Conservation (phyloP, 2,329 filamentous ascomycete species). For the Sporothrix curviconia region DNA sequence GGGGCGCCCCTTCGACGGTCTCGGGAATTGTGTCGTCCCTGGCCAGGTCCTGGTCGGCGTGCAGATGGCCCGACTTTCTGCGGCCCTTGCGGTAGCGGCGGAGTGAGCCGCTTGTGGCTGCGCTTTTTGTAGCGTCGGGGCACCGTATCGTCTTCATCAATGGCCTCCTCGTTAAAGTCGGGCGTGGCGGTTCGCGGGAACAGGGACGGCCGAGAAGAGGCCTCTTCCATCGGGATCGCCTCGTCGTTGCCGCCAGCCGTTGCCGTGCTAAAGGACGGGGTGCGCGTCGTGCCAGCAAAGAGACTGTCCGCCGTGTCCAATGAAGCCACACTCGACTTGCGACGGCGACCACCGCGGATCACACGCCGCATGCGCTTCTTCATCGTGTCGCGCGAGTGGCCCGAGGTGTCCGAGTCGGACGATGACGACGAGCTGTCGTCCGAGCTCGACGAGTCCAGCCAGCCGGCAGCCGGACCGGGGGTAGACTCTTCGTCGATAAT, state of each 20-base stretch:
- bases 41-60: conserved; percentile 23
- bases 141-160: conserved; percentile 43
- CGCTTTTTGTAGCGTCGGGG: conserved; percentile 26
- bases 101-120: conserved; percentile 31
- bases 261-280: conserved; percentile 37
- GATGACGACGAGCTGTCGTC: conserved; percentile 35
- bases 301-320: conserved; percentile 45
- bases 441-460: conserved; percentile 61
- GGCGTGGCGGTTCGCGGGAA: conserved; percentile 32
- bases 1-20: conserved; percentile 6
- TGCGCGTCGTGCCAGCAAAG: conserved; percentile 27
- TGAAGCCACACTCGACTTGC: conserved; percentile 54
- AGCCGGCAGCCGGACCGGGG: conserved; percentile 74
- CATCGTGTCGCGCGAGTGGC: conserved; percentile 40
- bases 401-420: conserved; percentile 53
- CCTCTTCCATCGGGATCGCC: conserved; percentile 30
- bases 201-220: conserved; percentile 29
- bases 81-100: conserved; percentile 39
- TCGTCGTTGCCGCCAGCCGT: conserved; percentile 32
- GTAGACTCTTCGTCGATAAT: conserved; percentile 88
- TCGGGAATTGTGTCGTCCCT: conserved; percentile 30
- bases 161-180: conserved; percentile 37
- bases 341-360: conserved; percentile 34
- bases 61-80: conserved; percentile 33
- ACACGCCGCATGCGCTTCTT: conserved; percentile 61